Conservation (phyloP, 176 grass and related monocot genomes). For the Cenchrus americanus region DNA sequence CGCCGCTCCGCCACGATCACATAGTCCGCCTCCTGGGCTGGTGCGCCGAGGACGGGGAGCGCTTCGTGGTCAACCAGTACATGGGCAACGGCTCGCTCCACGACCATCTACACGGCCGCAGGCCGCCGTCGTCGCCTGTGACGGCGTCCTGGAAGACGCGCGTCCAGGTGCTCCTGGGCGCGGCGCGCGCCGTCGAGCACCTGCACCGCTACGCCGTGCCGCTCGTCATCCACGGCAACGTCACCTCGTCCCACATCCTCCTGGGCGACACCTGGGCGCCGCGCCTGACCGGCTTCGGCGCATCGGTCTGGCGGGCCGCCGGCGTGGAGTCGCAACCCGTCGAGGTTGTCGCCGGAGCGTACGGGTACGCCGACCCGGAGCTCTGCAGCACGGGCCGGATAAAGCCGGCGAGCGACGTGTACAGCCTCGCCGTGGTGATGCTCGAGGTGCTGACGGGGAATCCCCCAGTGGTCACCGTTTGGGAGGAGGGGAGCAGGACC, state of each 20-base stretch:
- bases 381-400: neutral
- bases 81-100: neutral
- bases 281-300: neutral
- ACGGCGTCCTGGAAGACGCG: neutral
- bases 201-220: neutral
- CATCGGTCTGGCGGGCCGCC: neutral
- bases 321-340: neutral
- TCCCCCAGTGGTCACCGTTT: neutral
- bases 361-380: conserved; percentile 1
- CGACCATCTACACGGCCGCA: neutral
- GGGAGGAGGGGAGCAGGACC: neutral
- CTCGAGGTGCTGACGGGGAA: neutral
- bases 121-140: neutral
- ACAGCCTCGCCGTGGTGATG: neutral
- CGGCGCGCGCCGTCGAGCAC: neutral
- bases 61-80: neutral
- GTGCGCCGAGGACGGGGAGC: neutral
- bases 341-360: neutral
- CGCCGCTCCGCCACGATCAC: neutral
- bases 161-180: neutral
- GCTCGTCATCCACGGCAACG: neutral
- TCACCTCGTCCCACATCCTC: neutral
- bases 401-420: neutral
- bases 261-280: neutral
- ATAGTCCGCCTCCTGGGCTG: neutral